Base-by-base conservation (phyloP, 139 green algal genomes). In the Asterochloris erici region DNA sequence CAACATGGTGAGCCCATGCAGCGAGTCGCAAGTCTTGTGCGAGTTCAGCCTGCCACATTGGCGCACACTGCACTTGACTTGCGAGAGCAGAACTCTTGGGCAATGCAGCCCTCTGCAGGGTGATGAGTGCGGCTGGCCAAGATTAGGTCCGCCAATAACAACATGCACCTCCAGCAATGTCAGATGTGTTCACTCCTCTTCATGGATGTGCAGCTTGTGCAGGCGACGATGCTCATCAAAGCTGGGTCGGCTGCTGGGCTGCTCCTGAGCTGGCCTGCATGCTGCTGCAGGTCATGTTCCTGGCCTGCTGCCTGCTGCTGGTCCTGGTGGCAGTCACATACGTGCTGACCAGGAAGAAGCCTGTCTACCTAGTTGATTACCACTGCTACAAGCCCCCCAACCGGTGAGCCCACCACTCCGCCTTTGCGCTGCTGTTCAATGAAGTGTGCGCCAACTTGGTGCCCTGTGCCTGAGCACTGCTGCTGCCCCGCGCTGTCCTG, bases 341-440 rank as follows among this genome's bases (percentile, higher is more conserved):
- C 83, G 86, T 94, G 68, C 78, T 97, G 17, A 89, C 94, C 12
- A 91, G 93, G 27, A 90, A 82, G 19, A 89, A 90, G 14, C 95
- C 96, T 12, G 96, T 99, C 6, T 99, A 99, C 86, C 83, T 99
- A 54, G 79, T 99, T 10, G 93, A 98, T 85, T 98, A 94, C 82
- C 81, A 91, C 23, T 93, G 93, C 68, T 97, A 91, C 86, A 93
- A 91, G 69, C 84, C 92, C 2, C 90, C 90, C 47, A 90, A 91
- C 26, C 88, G 84, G 93, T 95, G 76, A 64, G 60, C 19, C 47
- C 26, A 26, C n/a, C 21, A 73, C 66, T 73, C 66, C 9, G 66
- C 66, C 66, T 73, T 73, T 14, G 9, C 21, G 68, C 68, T 73
- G 21, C 68, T 27, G 68, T 24, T 9, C 4, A 12, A 2, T 9